Evolutionary conservation across 1,139 yeast species (phyloP).

Genomic region (Zygoascus sp.): DNA sequence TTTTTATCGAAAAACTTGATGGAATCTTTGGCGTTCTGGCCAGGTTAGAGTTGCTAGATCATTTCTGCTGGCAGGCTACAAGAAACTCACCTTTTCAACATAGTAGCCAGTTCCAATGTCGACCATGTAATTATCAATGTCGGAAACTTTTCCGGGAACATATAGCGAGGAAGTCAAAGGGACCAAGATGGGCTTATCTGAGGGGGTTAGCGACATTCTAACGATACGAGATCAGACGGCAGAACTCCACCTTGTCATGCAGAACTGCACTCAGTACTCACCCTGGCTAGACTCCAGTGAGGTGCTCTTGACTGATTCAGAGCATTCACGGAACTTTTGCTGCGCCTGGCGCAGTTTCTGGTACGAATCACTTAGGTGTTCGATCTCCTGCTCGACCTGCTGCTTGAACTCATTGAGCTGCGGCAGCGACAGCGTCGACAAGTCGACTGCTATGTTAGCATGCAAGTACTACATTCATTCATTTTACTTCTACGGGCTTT

Average conservation of each 20-base stretch:
- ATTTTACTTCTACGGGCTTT: no score
- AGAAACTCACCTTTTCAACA: conserved; percentile 65
- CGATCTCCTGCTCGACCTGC: conserved; percentile 79
- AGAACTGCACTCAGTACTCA: no score
- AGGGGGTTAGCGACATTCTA: no score
- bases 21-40: conserved; percentile 49
- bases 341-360: conserved; percentile 84
- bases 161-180: conserved; percentile 88
- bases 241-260: no score
- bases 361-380: conserved; percentile 78
- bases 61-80: no score
- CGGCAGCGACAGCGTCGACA: conserved; percentile 69
- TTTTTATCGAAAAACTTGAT: conserved; percentile 68
- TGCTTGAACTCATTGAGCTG: conserved; percentile 81
- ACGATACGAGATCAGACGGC: no score
- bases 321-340: conserved; percentile 76
- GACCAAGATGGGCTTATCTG: conserved; percentile 55
- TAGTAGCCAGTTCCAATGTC: conserved; percentile 97
- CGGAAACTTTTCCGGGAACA: conserved; percentile 72
- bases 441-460: conserved; percentile 40
- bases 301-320: conserved; percentile 47
- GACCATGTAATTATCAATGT: conserved; percentile 69
- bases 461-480: background rate
- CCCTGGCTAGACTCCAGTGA: conserved; percentile 40
- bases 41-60: no score